Evolutionary conservation across 2,329 filamentous ascomycete genomes (phyloP).

Genomic region (Teratosphaeria destructans): DNA sequence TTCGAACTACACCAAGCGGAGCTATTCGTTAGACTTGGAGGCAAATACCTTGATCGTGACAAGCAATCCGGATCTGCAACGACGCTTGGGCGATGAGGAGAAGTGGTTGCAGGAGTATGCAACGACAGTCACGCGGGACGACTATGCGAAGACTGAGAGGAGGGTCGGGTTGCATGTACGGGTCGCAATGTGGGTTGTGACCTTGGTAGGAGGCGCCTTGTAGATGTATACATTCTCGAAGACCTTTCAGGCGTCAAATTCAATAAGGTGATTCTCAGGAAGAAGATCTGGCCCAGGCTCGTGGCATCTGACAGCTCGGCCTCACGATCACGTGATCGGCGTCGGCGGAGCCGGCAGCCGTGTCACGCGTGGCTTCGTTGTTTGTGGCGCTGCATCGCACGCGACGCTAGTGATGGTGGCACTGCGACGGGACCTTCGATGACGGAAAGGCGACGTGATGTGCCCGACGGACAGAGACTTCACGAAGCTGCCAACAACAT

Average conservation of each 20-base stretch:
- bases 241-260: neutral
- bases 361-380: neutral
- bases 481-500: neutral
- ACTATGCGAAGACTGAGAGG: conserved; percentile 71
- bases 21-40: conserved; percentile 86
- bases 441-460: neutral
- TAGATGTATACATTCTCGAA: conserved; percentile 31
- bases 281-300: neutral
- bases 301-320: neutral
- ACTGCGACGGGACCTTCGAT: neutral
- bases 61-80: conserved; percentile 59
- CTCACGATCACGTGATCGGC: neutral
- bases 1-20: conserved; percentile 91
- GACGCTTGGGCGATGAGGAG: conserved; percentile 67
- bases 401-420: neutral
- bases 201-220: conserved; percentile 75
- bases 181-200: conserved; percentile 88
- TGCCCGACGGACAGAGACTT: neutral
- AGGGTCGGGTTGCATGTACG: conserved; percentile 77
- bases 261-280: neutral
- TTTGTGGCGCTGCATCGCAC: neutral
- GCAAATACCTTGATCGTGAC: conserved; percentile 82
- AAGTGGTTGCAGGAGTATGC: conserved; percentile 69
- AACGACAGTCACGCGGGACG: conserved; percentile 56
- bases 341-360: neutral